Conservation (phyloP, 2,329 filamentous ascomycete genomes). For the Aureobasidium sp. region DNA sequence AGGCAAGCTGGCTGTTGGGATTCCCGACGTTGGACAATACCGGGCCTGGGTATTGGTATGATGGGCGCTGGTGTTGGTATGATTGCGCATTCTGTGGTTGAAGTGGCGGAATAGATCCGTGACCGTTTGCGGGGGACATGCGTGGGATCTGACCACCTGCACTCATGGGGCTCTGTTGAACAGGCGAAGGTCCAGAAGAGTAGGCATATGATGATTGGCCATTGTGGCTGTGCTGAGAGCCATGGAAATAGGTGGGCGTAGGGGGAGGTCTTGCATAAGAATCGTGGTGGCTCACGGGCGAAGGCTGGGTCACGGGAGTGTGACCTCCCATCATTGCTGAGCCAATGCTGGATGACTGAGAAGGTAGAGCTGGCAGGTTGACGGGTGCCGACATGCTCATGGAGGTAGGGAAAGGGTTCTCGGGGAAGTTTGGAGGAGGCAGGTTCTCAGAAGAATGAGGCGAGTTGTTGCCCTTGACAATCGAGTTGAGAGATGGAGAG, state of each 20-base stretch:
- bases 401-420: slow-evolving; percentile 54
- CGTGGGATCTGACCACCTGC: slow-evolving; percentile 37
- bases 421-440: slow-evolving; percentile 60
- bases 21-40: slow-evolving; percentile 74
- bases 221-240: slow-evolving; percentile 44
- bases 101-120: slow-evolving; percentile 36
- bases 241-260: slow-evolving; percentile 55
- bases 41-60: slow-evolving; percentile 51
- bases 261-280: slow-evolving; percentile 49
- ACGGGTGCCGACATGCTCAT: slow-evolving; percentile 49
- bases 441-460: slow-evolving; percentile 56
- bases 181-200: slow-evolving; percentile 40
- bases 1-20: slow-evolving; percentile 61
- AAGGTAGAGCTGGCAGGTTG: slow-evolving; percentile 37
- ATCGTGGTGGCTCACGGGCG: slow-evolving; percentile 51
- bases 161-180: slow-evolving; percentile 43
- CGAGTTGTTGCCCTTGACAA: slow-evolving; percentile 47
- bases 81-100: slow-evolving; percentile 42
- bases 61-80: slow-evolving; percentile 41
- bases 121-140: slow-evolving; percentile 45
- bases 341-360: slow-evolving; percentile 39
- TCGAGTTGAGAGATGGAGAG: slow-evolving; percentile 48
- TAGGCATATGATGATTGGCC: slow-evolving; percentile 42
- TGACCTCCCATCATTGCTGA: slow-evolving; percentile 38
- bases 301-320: slow-evolving; percentile 10